Base-by-base conservation (phyloP, 768 basidiomycete species). In the Lactifluus piperatus region DNA sequence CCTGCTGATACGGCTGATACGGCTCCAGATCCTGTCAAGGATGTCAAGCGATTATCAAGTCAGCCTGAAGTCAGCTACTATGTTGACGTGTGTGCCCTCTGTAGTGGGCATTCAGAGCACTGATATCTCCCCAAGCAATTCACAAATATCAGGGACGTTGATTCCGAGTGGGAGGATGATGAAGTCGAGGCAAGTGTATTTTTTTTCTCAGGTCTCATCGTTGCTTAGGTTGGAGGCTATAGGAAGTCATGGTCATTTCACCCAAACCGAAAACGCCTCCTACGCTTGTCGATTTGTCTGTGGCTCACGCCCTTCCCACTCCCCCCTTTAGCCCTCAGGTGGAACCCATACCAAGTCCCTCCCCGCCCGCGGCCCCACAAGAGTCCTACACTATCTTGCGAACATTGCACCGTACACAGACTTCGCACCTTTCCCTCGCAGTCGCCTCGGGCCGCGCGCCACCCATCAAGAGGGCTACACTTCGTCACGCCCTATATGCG, bases 221-320 rank as follows among this genome's bases (percentile, higher is more conserved):
- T 34, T 27, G 4, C 43, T 57, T 32, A 63, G 1, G 10, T 32
- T 32, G n/a, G 26, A 49, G 18, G 43, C 13, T 52, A 34, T 20
- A 65, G 64, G 64, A 65, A 34, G 52, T 65, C 44, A 65, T 65
- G 64, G 39, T 65, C 55, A 64, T 65, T 43, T 60, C 64, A 18
- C 61, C 57, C 3, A 64, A 64, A 26, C 51, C 50, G 22, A 62
- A 44, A 41, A 14, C 29, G 4, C 36, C 54, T 34, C 45, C 57
- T 47, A 24, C 45, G 16, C 27, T 29, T 32, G 22, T 20, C 32
- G 39, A 27, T 58, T 47, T 36, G 13, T 36, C 58, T 11, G 11
- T 37, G 13, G 32, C 22, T 22, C 56, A 37, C 10, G 45, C 29
- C 43, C 45, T 56, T 13, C 53, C 60, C 22, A 51, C 56, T 4